Base-by-base conservation (phyloP, 768 basidiomycete species). In the Wakefieldia striispora region DNA sequence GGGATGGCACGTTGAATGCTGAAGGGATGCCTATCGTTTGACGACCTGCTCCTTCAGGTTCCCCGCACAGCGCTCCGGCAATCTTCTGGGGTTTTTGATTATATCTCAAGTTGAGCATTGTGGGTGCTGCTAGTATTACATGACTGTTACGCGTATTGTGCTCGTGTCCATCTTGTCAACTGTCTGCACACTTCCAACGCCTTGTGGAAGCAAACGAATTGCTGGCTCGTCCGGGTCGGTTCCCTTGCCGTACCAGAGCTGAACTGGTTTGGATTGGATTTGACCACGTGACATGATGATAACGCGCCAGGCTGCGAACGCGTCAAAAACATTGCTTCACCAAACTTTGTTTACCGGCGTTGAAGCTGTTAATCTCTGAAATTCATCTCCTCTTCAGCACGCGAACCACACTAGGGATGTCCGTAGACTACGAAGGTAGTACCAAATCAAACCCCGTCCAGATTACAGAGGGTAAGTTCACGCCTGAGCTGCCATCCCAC, bases 381-480 rank as follows among this genome's bases (percentile, higher is more conserved):
- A 13, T 14, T 19, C 21, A 12, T 7, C 5, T 34, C n/a, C 23
- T 7, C 29, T 35, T 33, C 33, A 33, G 8, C 8, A 5, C 40
- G 2, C 38, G 12, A 43, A 46, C 3, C 12, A 23, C 21, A 19
- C 8, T 6, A 10, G n/a, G 35, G 26, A 58, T 70, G 68, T 51
- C 60, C 14, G 27, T 47, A 43, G 55, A 55, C 26, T 14, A 47
- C 38, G 58, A 70, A 43, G 67, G 69, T 42, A 66, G 62, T 43
- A 64, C 64, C 19, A 72, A 66, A 55, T 50, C 58, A 44, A 66
- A 71, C 34, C 67, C 77, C n/a, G 71, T 73, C 43, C 70, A 76
- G 50, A 78, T 87, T 45, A 86, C 86, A 40, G 86, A 88, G 70
- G 86, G 86, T 73, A 73, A 75, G 67, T 70, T 72, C 29, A 17